Evolutionary conservation across 2,329 filamentous ascomycete species (phyloP).

Genomic region (Pseudogymnoascus sp.): DNA sequence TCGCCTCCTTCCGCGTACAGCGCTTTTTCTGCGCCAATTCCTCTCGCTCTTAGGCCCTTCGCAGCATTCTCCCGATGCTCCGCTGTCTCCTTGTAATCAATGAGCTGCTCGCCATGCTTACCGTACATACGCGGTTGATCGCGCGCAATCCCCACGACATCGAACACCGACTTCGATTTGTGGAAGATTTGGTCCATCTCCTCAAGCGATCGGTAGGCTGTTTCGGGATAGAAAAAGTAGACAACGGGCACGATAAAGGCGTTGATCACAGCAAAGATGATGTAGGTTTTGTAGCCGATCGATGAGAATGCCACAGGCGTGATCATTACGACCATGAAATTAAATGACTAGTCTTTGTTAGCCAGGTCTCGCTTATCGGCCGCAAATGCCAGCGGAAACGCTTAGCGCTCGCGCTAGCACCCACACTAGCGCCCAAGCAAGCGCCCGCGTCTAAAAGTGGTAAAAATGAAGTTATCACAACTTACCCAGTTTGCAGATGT

Average conservation of each 20-base stretch:
- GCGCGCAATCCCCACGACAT: slow-evolving; percentile 35
- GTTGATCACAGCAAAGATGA: slow-evolving; percentile 51
- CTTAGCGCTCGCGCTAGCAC: slow-evolving; percentile 16
- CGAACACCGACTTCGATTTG: slow-evolving; percentile 40
- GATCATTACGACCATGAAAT: slow-evolving; percentile 42
- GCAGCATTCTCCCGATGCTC: slow-evolving; percentile 16
- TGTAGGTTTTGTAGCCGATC: slow-evolving; percentile 54
- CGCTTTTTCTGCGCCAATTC: neutral
- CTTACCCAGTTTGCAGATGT: slow-evolving; percentile 30
- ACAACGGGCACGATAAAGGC: slow-evolving; percentile 31
- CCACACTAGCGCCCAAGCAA: slow-evolving; percentile 20
- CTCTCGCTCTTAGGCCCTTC: neutral
- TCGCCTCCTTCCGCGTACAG: neutral
- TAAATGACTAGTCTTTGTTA: slow-evolving; percentile 44
- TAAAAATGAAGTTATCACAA: neutral
- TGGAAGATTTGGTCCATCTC: slow-evolving; percentile 61
- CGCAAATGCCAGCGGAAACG: slow-evolving; percentile 23
- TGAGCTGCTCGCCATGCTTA: slow-evolving; percentile 50
- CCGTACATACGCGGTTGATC: slow-evolving; percentile 49
- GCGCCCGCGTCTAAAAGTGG: neutral
- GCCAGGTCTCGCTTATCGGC: slow-evolving; percentile 19
- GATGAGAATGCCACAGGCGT: slow-evolving; percentile 34
- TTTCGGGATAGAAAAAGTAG: slow-evolving; percentile 60
- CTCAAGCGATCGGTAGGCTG: slow-evolving; percentile 54
- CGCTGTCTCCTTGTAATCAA: slow-evolving; percentile 25